Evolutionary conservation across 805 yeast species (phyloP), one percentile per base, ranked within the genome.

Genomic region (Zygosaccharomyces bisporus): DNA sequence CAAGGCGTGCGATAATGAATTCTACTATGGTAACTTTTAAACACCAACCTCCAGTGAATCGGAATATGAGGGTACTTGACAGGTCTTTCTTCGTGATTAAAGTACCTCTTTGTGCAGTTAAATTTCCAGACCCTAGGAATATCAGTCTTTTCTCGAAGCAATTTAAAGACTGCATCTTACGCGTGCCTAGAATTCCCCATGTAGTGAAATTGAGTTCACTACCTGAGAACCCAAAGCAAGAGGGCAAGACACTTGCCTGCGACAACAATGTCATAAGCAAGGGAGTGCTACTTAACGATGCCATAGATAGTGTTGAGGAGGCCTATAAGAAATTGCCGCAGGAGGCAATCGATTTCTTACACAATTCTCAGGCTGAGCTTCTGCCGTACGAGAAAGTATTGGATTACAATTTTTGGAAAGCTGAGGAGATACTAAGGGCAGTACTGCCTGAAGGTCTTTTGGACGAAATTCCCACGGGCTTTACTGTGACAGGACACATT

Each of bases 401-500:
- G 40, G 83, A 73, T 50, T 93, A 93, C 61, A 74, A 79, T 39
- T 86, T 79, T 63, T 93, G 98, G 98, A 80, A 80, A 53, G 74
- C 90, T 0, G 99, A 95, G 44, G 96, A 93, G 54, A 83, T 93
- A 12, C 69, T 93, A 30, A 70, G 73, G 35, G 77, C 95, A 0
- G 76, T 89, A 3, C 64, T 93, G 35, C 99, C 99, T 0, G 83
- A 77, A 35, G 72, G 79, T 14, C 51, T 48, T 16, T 65, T 78
- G 5, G 81, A 76, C 33, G 95, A 88, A 45, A 71, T 83, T 6
- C 99, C 99, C 0, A 73, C 93, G 1, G 95, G 98, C 0, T 93
- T 86, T 63, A 86, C 98, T 1, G 79, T 81, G 29, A 95, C 95
- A 0, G 99, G 99, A 0, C 98, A 93, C 66, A 76, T 93, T 46